Conservation (phyloP, 2,329 filamentous ascomycete genomes). For the Colletotrichum sp. region DNA sequence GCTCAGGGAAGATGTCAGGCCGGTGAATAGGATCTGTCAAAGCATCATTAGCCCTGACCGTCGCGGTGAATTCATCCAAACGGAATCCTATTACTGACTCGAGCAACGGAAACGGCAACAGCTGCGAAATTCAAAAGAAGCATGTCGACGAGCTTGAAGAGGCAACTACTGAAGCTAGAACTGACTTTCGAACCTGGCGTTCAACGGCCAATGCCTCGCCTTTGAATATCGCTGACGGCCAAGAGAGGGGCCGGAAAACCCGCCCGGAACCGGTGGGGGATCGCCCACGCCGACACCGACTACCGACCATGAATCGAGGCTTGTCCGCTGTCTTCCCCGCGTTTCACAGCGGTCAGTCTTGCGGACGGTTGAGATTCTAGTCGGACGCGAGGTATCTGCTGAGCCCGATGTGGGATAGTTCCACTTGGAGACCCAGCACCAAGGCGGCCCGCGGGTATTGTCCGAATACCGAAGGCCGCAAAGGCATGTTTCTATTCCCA, state of each 20-base stretch:
- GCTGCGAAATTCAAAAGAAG: background rate
- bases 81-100: background rate
- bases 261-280: background rate
- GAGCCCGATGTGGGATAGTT: background rate
- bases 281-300: background rate
- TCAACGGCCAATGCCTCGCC: background rate
- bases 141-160: background rate
- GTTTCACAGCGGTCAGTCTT: background rate
- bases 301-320: background rate
- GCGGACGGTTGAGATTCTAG: background rate
- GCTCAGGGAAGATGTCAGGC: background rate
- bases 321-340: background rate
- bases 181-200: background rate
- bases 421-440: background rate
- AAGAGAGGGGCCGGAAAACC: background rate
- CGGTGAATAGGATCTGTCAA: background rate
- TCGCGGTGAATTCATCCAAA: background rate
- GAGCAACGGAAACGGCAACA: background rate
- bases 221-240: background rate
- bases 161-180: background rate
- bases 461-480: background rate
- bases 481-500: background rate
- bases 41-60: accelerated
- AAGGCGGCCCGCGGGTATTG: background rate
- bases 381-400: background rate